Conservation (phyloP, 257 asterid species). For the Jacaranda copaia region DNA sequence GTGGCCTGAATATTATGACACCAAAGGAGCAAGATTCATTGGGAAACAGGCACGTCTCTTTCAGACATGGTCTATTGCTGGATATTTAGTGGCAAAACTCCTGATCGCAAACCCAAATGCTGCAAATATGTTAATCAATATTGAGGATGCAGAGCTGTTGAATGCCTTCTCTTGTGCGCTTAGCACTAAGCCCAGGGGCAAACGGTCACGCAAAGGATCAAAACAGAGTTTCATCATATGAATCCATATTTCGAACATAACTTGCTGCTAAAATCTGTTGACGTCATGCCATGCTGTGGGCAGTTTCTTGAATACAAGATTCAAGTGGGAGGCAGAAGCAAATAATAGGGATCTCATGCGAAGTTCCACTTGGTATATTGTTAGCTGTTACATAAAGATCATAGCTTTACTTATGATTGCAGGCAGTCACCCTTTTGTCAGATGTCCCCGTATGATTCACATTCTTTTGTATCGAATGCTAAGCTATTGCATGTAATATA, state of each 20-base stretch:
- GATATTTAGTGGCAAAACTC: slow-evolving; percentile 78
- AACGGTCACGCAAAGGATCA: slow-evolving; percentile 65
- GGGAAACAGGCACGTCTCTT: slow-evolving; percentile 83
- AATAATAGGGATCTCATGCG: slow-evolving; percentile 9
- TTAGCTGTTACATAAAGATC: not conserved
- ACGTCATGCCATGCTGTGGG: not conserved
- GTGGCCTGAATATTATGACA: slow-evolving; percentile 89
- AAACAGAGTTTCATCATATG: slow-evolving; percentile 71
- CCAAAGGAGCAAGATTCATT: slow-evolving; percentile 72
- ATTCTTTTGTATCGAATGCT: not conserved
- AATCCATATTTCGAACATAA: slow-evolving; percentile 11
- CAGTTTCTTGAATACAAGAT: not conserved
- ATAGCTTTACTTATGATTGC: too few relatives aligned
- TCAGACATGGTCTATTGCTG: slow-evolving; percentile 88
- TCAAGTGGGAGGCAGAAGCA: not conserved
- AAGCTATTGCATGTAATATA: not conserved
- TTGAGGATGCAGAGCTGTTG: slow-evolving; percentile 69
- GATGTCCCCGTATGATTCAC: not conserved
- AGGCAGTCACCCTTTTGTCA: not conserved
- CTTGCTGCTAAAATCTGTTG: not conserved
- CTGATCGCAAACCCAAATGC: slow-evolving; percentile 70
- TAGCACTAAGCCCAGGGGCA: slow-evolving; percentile 66
- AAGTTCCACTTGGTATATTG: not conserved
- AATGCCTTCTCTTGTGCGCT: slow-evolving; percentile 62
- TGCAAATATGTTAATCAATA: slow-evolving; percentile 69